Conservation (phyloP, 2,329 filamentous ascomycete genomes). For the Aspergillus arachidicola region DNA sequence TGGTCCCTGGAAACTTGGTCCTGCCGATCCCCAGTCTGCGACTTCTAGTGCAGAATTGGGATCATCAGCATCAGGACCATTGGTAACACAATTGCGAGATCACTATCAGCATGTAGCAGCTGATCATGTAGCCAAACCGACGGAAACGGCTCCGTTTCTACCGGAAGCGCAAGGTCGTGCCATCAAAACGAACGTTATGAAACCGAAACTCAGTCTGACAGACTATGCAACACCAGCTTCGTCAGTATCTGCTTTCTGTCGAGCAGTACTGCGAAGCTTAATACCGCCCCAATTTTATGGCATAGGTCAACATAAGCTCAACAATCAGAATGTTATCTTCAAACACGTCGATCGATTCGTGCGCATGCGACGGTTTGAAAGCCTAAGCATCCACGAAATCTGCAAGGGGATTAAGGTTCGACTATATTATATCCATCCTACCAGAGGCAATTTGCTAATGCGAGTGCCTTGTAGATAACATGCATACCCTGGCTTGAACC, state of each 20-base stretch:
- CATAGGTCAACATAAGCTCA: slow-evolving; percentile 48
- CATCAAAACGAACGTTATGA: slow-evolving; percentile 9
- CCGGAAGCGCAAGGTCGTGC: slow-evolving; percentile 7
- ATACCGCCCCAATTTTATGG: slow-evolving; percentile 80
- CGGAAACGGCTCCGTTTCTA: background rate
- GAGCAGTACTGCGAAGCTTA: slow-evolving; percentile 70
- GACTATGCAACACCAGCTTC: slow-evolving; percentile 68
- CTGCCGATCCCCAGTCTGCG: slow-evolving; percentile 12
- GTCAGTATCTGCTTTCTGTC: slow-evolving; percentile 83
- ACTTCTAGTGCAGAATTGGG: background rate
- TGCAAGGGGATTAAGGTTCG: slow-evolving; percentile 73
- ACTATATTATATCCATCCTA: background rate
- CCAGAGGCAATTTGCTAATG: slow-evolving; percentile 1
- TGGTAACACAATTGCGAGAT: slow-evolving; percentile 29
- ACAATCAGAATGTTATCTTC: slow-evolving; percentile 67
- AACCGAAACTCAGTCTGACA: slow-evolving; percentile 52
- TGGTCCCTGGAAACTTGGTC: slow-evolving; percentile 28
- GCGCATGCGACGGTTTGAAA: slow-evolving; percentile 77
- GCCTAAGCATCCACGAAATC: slow-evolving; percentile 75
- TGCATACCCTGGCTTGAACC: slow-evolving; percentile 73
- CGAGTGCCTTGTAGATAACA: slow-evolving; percentile 56
- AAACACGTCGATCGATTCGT: slow-evolving; percentile 77
- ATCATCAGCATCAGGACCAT: slow-evolving; percentile 19
- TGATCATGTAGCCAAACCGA: background rate
- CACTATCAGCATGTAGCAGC: slow-evolving; percentile 14